These are phyloP conservation scores for Ilyonectria destructans DNA, from an alignment of 2,329 filamentous ascomycete genomes.

Conservation along the genomic window DNA sequence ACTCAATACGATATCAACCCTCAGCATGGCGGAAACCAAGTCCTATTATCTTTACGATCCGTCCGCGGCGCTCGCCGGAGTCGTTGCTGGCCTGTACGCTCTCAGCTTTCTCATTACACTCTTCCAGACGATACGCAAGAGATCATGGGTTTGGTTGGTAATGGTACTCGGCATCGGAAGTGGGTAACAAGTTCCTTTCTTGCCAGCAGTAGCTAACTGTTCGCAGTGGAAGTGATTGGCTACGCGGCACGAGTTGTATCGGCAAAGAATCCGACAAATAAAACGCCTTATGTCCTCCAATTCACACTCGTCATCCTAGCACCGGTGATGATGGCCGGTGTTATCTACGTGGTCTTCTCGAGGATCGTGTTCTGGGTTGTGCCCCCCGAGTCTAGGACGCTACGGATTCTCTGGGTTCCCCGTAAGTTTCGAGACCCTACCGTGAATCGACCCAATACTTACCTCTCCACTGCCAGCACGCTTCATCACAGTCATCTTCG, in stretches of 20 bases:
- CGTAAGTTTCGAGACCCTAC: conserved; percentile 26
- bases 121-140: conserved; percentile 40
- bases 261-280: conserved; percentile 34
- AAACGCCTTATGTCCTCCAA: conserved; percentile 40
- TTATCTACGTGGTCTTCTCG: conserved; percentile 47
- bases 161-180: conserved; percentile 41
- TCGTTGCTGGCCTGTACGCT: conserved; percentile 40
- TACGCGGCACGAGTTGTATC: conserved; percentile 39
- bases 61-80: conserved; percentile 36
- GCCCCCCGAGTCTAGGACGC: conserved; percentile 37
- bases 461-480: conserved; percentile 24
- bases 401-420: conserved; percentile 43
- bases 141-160: conserved; percentile 41
- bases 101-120: conserved; percentile 36
- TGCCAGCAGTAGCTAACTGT: not conserved
- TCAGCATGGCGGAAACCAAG: conserved; percentile 27
- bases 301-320: conserved; percentile 44
- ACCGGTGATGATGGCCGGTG: conserved; percentile 45
- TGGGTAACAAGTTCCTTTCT: not conserved
- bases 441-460: not conserved
- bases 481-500: conserved; percentile 58
- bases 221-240: conserved; percentile 37
- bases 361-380: conserved; percentile 46
- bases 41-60: conserved; percentile 42
- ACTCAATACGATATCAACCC: not conserved